Evolutionary conservation across 2,329 filamentous ascomycete genomes (phyloP), one percentile per base, ranked within the genome.

Genomic region (Aspergillus quadricinctus): DNA sequence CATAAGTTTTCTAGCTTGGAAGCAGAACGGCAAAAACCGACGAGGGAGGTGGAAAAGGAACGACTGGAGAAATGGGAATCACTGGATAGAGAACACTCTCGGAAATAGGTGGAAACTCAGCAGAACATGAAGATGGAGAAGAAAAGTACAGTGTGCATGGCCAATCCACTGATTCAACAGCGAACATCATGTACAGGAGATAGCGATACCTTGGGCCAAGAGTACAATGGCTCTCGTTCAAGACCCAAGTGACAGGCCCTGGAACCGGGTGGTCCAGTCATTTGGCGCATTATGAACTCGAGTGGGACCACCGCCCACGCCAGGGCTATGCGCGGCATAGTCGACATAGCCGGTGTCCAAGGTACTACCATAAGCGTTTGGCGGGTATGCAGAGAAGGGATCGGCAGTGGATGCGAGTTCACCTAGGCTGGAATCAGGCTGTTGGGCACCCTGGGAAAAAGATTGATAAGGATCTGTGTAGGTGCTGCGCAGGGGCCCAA

Each of bases 181-280:
- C 23, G 43, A 37, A 17, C 31, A 37, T 23, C 21, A 27, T 14
- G 19, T 46, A 23, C 23, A 27, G 23, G 23, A 14, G 23, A 46
- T 11, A 46, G 21, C 10, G 23, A 23, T 46, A 14, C 21, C 4
- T 23, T 27, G 11, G 11, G 10, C 14, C 43, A 46, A 46, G 23
- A 11, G 11, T 19, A 25, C 31, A 14, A 23, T 46, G 21, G 19
- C 23, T 23, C 6, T 25, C 17, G 17, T 46, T 72, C 61, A 79
- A 61, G 83, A 83, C 67, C 88, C 88, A 60, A 92, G 80, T 2
- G 88, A 92, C 19, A 92, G 76, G 9, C 88, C 83, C 69, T 91
- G 88, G 69, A 90, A 90, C 5, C 80, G 74, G 53, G 77, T 76
- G 27, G 81, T 75, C 86, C 87, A 89, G 50, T 88, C 86, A 49